Evolutionary conservation across 495 filamentous ascomycete genomes (phyloP).

Genomic region (Penicillium crystallinum): DNA sequence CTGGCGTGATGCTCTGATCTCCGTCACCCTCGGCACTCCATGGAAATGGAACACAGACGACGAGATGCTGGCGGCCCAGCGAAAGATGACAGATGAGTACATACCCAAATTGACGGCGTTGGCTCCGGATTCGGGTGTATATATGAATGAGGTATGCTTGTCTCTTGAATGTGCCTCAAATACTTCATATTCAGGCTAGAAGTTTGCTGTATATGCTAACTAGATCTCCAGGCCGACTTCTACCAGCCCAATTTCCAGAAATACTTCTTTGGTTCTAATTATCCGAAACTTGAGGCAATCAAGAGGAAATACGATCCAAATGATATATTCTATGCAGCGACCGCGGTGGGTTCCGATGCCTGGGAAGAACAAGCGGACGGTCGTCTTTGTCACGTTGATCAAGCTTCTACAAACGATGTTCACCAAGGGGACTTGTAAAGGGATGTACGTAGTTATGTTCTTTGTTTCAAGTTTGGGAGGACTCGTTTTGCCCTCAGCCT

Average conservation of each 20-base stretch:
- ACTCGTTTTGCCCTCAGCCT: too few species aligned
- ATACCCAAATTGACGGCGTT: slow-evolving; percentile 6
- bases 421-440: too few species aligned
- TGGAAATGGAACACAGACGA: slow-evolving; percentile 6
- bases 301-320: not conserved
- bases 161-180: too few species aligned
- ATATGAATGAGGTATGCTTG: slow-evolving; percentile 20
- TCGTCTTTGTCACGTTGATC: not conserved
- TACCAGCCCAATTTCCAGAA: not conserved
- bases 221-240: too few species aligned
- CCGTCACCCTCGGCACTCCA: slow-evolving; percentile 4
- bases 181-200: too few species aligned
- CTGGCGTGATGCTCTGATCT: slow-evolving; percentile 7
- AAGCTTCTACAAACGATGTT: too few species aligned
- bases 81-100: slow-evolving; percentile 14
- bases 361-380: not conserved
- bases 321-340: not conserved
- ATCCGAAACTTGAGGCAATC: not conserved
- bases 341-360: not conserved
- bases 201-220: too few species aligned
- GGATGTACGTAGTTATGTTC: too few species aligned
- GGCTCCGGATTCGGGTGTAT: slow-evolving; percentile 10
- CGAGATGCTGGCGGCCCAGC: not conserved
- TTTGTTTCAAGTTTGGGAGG: too few species aligned
- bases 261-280: not conserved